These are phyloP conservation scores for Aotearoamyces nothofagi DNA, from an alignment of 2,329 filamentous ascomycete species.

Conservation along the genomic window DNA sequence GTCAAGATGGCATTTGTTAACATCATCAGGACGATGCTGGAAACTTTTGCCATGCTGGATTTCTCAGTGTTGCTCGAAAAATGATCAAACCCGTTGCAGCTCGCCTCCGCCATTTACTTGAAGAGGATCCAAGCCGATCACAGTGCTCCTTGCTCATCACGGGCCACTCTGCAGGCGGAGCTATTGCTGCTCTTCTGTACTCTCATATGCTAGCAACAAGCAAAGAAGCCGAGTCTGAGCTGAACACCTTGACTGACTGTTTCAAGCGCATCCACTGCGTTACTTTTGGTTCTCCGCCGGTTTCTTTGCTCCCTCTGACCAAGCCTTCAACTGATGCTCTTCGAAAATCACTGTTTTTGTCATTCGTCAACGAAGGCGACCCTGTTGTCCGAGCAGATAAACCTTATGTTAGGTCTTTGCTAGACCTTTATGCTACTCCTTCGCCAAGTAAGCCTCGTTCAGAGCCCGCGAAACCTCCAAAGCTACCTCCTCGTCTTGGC, in stretches of 20 bases:
- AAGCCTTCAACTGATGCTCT: slow-evolving; percentile 35
- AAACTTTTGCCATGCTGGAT: slow-evolving; percentile 71
- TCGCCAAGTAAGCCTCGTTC: slow-evolving; percentile 24
- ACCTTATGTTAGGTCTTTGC: slow-evolving; percentile 55
- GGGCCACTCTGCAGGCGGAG: slow-evolving; percentile 75
- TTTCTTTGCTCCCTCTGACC: slow-evolving; percentile 53
- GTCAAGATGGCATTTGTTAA: slow-evolving; percentile 4
- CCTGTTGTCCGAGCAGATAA: slow-evolving; percentile 66
- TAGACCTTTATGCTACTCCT: slow-evolving; percentile 54
- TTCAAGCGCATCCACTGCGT: slow-evolving; percentile 75
- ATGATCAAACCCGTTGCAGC: slow-evolving; percentile 63
- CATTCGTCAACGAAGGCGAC: slow-evolving; percentile 77
- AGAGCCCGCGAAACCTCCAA: slow-evolving; percentile 1
- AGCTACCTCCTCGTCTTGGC: slow-evolving; percentile 3
- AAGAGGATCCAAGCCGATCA: slow-evolving; percentile 53
- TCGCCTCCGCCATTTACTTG: slow-evolving; percentile 51
- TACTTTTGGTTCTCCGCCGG: slow-evolving; percentile 71
- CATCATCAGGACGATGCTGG: slow-evolving; percentile 45
- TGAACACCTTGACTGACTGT: slow-evolving; percentile 50
- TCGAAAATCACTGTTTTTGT: slow-evolving; percentile 58
- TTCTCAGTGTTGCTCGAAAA: slow-evolving; percentile 57
- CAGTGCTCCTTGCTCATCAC: slow-evolving; percentile 65
- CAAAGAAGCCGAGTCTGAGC: slow-evolving; percentile 42
- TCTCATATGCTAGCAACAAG: slow-evolving; percentile 60
- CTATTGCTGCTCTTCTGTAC: slow-evolving; percentile 67